These are phyloP conservation scores for Yamadazyma pseudoaaseri DNA, from an alignment of 1,139 yeast genomes.

Conservation along the genomic window DNA sequence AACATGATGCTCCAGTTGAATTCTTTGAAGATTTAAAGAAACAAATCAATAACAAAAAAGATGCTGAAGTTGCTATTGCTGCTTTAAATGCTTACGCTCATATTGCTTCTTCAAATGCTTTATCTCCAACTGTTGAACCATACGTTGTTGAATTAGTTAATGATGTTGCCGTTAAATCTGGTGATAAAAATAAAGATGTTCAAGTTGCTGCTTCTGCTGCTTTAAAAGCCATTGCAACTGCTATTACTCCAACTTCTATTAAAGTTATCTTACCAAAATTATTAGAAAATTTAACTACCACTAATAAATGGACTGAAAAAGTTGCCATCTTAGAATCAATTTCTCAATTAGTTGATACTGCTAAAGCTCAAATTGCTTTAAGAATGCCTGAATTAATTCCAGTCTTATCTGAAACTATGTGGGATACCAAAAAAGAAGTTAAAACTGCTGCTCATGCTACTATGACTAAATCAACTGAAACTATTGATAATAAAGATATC, in stretches of 20 bases:
- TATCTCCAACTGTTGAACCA: constrained; percentile 94
- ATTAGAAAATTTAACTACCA: constrained; percentile 61
- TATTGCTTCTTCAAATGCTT: constrained; percentile 77
- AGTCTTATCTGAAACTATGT: constrained; percentile 97
- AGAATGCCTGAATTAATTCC: constrained; percentile 99
- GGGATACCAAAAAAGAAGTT: constrained; percentile 99
- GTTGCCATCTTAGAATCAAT: constrained; percentile 84
- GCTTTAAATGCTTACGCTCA: constrained; percentile 83
- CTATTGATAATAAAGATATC: constrained; percentile 99
- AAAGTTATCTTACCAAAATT: constrained; percentile 86
- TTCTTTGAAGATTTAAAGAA: constrained; percentile 77
- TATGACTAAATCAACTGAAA: constrained; percentile 94
- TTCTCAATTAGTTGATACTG: constrained; percentile 86
- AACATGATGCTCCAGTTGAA: constrained; percentile 94
- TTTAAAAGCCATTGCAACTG: constrained; percentile 70
- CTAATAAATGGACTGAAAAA: constrained; percentile 99
- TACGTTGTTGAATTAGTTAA: constrained; percentile 75
- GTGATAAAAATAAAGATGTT: constrained; percentile 83
- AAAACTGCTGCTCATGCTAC: constrained; percentile 95
- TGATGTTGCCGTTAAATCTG: constrained; percentile 73
- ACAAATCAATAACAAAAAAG: constrained; percentile 71
- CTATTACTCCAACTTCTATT: constrained; percentile 90
- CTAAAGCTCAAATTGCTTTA: constrained; percentile 93
- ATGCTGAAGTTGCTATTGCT: constrained; percentile 58
- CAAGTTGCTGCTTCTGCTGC: constrained; percentile 72